Conservation (phyloP, 106 monocot genomes). For the Triglochin maritima region DNA sequence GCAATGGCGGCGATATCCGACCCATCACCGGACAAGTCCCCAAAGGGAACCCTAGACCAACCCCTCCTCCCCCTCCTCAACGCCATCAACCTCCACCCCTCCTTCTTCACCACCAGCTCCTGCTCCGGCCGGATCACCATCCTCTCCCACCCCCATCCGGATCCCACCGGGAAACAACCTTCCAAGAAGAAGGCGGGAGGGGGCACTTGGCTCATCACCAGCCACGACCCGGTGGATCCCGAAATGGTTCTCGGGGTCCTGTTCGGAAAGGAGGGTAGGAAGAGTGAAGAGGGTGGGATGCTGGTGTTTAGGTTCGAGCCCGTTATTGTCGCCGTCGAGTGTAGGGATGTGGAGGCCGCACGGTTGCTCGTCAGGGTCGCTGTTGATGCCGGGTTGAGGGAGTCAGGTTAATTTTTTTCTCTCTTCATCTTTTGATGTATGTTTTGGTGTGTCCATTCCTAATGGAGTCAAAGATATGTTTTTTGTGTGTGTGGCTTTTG, state of each 20-base stretch:
- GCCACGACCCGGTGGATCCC: conserved; percentile 59
- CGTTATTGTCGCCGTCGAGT: conserved; percentile 69
- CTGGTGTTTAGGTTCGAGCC: conserved; percentile 87
- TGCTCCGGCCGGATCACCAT: conserved; percentile 95
- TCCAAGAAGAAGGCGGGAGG: conserved; percentile 83
- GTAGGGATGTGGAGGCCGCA: conserved; percentile 45
- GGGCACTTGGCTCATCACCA: conserved; percentile 66
- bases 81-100: conserved; percentile 49
- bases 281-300: conserved; percentile 1
- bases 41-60: conserved; percentile 66
- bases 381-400: conserved; percentile 66
- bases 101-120: conserved; percentile 90
- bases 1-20: conserved; percentile 45
- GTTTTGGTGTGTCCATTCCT: neutral
- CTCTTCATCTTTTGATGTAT: neutral
- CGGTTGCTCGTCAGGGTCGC: conserved; percentile 49
- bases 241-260: conserved; percentile 34
- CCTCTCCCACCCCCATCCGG: conserved; percentile 31
- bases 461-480: neutral
- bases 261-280: conserved; percentile 11
- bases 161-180: neutral
- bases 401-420: conserved; percentile 52
- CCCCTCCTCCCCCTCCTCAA: conserved; percentile 60
- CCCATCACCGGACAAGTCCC: conserved; percentile 65
- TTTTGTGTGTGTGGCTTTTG: neutral